Conservation (phyloP, 2,329 filamentous ascomycete genomes). For the Fusarium hostae region DNA sequence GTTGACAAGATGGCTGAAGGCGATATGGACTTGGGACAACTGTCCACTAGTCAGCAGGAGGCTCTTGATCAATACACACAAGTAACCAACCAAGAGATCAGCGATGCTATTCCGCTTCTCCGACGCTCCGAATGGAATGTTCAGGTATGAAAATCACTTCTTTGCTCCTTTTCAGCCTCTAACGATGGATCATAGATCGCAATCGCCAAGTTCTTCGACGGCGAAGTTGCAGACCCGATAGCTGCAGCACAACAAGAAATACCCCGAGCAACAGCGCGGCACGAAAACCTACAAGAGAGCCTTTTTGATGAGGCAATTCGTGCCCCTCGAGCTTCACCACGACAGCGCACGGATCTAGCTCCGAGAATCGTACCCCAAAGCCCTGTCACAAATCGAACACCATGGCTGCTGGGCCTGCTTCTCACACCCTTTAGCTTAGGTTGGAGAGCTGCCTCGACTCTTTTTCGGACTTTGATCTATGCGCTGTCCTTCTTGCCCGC, state of each 20-base stretch:
- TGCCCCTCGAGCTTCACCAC: conserved; percentile 38
- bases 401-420: conserved; percentile 80
- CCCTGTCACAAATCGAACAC: conserved; percentile 74
- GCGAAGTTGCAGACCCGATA: conserved; percentile 84
- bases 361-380: conserved; percentile 85
- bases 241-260: conserved; percentile 77
- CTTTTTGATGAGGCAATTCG: conserved; percentile 52
- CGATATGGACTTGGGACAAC: conserved; percentile 68
- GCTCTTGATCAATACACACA: conserved; percentile 88
- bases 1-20: conserved; percentile 49
- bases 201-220: conserved; percentile 97
- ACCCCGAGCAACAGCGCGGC: conserved; percentile 70
- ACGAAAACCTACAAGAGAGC: conserved; percentile 78
- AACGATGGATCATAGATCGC: conserved; percentile 73
- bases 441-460: conserved; percentile 75
- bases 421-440: conserved; percentile 84
- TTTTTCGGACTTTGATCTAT: conserved; percentile 79
- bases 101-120: conserved; percentile 81
- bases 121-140: conserved; percentile 96
- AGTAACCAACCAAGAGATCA: conserved; percentile 84
- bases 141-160: conserved; percentile 65
- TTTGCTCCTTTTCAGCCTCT: background rate
- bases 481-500: conserved; percentile 84
- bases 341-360: conserved; percentile 69
- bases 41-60: conserved; percentile 81